Percentiles rank a stretch among this genome's conserved stretches.
phyloP scores from a whole-genome alignment of 1,284 basidiomycete genomes.

The Trichosporon asahii region DNA sequence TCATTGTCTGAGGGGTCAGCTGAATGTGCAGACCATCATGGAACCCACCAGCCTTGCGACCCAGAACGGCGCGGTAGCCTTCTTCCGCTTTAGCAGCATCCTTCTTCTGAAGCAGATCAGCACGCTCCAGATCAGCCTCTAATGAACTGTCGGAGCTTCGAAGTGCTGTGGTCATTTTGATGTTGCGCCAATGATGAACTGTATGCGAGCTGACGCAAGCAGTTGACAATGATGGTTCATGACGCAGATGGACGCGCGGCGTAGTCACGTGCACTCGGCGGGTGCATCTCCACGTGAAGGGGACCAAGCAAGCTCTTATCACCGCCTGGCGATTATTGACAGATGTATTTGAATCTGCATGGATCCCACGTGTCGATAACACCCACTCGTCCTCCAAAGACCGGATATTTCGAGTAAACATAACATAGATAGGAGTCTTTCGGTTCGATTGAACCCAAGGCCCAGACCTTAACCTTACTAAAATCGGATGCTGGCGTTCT shows the following conservation, averaged over 20 bases:
- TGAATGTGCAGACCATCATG: too few species aligned
- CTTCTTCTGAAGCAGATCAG: conserved; percentile 28
- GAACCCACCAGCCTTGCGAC: conserved; percentile 38
- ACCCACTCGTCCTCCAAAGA: too few species aligned
- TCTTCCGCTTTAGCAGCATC: conserved; percentile 44
- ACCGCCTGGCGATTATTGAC: too few species aligned
- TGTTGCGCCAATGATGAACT: not conserved
- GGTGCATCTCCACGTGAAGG: not conserved
- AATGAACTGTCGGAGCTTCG: conserved; percentile 28
- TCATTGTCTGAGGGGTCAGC: conserved; percentile 53
- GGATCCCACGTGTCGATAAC: not conserved
- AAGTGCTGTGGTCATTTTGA: conserved; percentile 23
- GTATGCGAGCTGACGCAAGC: not conserved
- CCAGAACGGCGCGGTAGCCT: conserved; percentile 39
- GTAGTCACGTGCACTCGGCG: not conserved
- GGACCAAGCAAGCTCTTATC: too few species aligned
- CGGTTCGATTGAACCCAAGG: not conserved
- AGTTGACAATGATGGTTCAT: not conserved
- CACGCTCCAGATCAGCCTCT: conserved; percentile 31
- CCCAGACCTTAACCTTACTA: not conserved
- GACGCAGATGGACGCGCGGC: conserved; percentile 8
- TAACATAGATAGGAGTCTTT: not conserved
- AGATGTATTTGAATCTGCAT: not conserved
- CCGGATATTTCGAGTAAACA: not conserved
- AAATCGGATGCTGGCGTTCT: not conserved